Conservation (phyloP, 768 basidiomycete species). For the Suillus fuscotomentosus region DNA sequence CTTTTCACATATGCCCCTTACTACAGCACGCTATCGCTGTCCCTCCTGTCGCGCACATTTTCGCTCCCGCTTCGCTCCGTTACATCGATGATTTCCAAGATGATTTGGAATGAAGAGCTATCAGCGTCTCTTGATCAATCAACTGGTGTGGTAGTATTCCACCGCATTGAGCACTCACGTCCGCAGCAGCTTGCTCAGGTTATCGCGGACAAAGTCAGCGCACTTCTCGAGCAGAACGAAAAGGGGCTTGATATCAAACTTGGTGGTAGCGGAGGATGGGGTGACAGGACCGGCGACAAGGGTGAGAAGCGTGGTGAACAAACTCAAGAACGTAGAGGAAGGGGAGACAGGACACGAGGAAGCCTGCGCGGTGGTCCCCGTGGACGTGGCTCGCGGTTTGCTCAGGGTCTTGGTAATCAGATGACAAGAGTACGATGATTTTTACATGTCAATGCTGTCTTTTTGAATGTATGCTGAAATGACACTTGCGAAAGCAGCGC, state of each 20-base stretch:
- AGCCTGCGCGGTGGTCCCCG: conserved; percentile 60
- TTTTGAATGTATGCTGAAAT: not conserved
- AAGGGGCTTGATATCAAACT: conserved; percentile 84
- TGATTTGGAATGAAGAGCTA: conserved; percentile 98
- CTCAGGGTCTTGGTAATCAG: conserved; percentile 80
- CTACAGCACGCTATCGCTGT: conserved; percentile 88
- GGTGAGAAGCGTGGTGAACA: conserved; percentile 48
- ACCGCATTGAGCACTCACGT: conserved; percentile 85
- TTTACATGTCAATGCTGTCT: not conserved
- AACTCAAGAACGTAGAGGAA: conserved; percentile 72
- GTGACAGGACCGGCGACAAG: conserved; percentile 40
- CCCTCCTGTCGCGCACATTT: conserved; percentile 85
- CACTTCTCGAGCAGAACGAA: conserved; percentile 90
- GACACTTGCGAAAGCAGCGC: not conserved
- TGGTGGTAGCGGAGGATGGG: conserved; percentile 63
- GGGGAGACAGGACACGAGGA: conserved; percentile 55
- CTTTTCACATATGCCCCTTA: conserved; percentile 89
- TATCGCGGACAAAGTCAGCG: conserved; percentile 83
- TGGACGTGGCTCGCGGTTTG: conserved; percentile 78
- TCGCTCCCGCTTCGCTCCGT: conserved; percentile 77
- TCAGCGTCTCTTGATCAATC: conserved; percentile 92
- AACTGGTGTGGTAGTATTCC: conserved; percentile 88
- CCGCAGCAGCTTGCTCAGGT: conserved; percentile 88
- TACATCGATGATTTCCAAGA: conserved; percentile 59
- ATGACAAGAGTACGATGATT: conserved; percentile 44